These are phyloP conservation scores for Castanea sativa DNA, from an alignment of 306 rosid genomes.

Conservation along the genomic window DNA sequence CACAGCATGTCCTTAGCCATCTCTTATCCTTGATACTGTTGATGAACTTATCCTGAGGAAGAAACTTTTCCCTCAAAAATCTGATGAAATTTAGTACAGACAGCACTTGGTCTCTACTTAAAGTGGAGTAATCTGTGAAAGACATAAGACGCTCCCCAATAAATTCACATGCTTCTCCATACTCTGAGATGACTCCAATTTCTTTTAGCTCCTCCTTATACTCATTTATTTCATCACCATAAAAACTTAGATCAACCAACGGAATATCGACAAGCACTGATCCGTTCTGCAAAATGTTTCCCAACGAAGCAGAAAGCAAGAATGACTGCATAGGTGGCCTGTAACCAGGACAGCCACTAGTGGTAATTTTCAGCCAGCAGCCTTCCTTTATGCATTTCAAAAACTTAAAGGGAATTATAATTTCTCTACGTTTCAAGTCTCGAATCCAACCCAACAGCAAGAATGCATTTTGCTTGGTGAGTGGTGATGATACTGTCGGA, in stretches of 20 bases:
- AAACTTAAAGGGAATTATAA: constrained; percentile 37
- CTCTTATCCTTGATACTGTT: constrained; percentile 4
- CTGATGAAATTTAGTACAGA: constrained; percentile 46
- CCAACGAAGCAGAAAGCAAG: too few species aligned
- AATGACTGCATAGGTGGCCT: constrained; percentile 32
- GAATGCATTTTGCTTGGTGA: background rate
- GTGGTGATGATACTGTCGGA: too few species aligned
- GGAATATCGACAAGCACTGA: constrained; percentile 69
- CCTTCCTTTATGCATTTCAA: constrained; percentile 57
- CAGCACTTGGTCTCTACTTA: constrained; percentile 35
- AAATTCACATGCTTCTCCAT: constrained; percentile 54
- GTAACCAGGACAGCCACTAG: constrained; percentile 28
- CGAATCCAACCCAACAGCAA: constrained; percentile 68
- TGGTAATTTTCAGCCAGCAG: constrained; percentile 55
- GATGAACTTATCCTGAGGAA: constrained; percentile 36
- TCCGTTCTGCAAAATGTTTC: constrained; percentile 7
- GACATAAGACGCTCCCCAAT: constrained; percentile 45
- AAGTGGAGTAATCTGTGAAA: constrained; percentile 35
- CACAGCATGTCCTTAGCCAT: too few species aligned
- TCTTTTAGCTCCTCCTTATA: constrained; percentile 57
- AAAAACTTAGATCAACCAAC: constrained; percentile 48
- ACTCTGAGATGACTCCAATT: constrained; percentile 71
- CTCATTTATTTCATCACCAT: constrained; percentile 36
- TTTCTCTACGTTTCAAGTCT: background rate
- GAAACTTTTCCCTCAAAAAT: constrained; percentile 29